Evolutionary conservation across 1,284 basidiomycete genomes (phyloP), one percentile per base, ranked within the genome.

Genomic region (Spongispora temasekensis): DNA sequence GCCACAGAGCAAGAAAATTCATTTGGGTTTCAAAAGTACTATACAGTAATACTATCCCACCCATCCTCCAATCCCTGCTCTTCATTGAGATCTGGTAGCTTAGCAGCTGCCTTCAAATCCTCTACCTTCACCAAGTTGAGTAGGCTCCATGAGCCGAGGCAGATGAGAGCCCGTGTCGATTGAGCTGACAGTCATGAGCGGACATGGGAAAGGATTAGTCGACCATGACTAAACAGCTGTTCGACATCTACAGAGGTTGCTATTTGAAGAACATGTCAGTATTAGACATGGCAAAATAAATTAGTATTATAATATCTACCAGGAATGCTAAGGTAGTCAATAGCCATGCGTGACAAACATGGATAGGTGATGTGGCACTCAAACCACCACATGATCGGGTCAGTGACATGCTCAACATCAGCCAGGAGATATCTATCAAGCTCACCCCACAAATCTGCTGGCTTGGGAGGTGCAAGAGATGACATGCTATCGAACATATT

Each of bases 401-500:
- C n/a, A n/a, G n/a, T n/a, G n/a, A n/a, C n/a, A n/a, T n/a, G n/a
- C n/a, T n/a, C n/a, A n/a, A n/a, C n/a, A n/a, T n/a, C n/a, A n/a
- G 44, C 55, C 31, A 27, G 34, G n/a, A 56, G 12, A n/a, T 54
- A 54, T n/a, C 25, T 40, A 7, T 40, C 17, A 6, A 48, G 32
- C 12, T 56, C 42, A n/a, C 19, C 31, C 1, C 15, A 23, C 9
- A 27, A 9, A 28, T 56, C 55, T 25, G 30, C 9, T 8, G 30
- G 17, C 35, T 56, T 56, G 5, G 30, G 55, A n/a, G 55, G 23
- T 19, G 55, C 31, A 4, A 56, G 23, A 4, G 9, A 56, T 0
- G 46, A 5, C 55, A 56, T 48, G 12, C n/a, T 50, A 5, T 56
- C 17, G 19, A 56, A 56, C 42, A 56, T 56, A 27, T 56, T 56